phyloP scores from a whole-genome alignment of 108 stramenopile species.

The Nitzschia putrida region DNA sequence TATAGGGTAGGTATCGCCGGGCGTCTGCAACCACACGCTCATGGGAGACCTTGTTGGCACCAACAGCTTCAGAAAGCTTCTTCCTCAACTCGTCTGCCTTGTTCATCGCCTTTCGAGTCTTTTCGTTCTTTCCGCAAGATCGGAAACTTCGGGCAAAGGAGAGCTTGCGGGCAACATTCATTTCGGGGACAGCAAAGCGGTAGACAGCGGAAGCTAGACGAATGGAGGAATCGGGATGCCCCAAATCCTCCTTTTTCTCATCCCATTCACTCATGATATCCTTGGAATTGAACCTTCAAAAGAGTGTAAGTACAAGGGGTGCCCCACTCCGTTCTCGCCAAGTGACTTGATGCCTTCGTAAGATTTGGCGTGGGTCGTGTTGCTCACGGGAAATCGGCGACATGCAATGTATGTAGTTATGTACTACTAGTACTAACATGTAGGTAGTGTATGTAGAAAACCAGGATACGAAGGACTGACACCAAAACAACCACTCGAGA shows the following conservation, averaged over 20 bases:
- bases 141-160: constrained; percentile 71
- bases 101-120: constrained; percentile 42
- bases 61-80: constrained; percentile 41
- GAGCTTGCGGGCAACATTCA: constrained; percentile 45
- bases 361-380: no score
- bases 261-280: constrained; percentile 28
- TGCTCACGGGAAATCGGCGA: no score
- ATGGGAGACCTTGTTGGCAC: constrained; percentile 39
- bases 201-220: constrained; percentile 81
- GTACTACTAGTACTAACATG: no score
- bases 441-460: no score
- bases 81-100: constrained; percentile 50
- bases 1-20: constrained; percentile 54
- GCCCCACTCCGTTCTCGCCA: no score
- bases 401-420: no score
- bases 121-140: constrained; percentile 45
- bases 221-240: constrained; percentile 78
- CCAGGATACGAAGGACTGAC: no score
- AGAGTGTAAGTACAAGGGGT: no score
- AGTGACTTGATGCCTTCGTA: no score
- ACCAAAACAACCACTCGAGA: no score
- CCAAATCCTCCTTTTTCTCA: constrained; percentile 25
- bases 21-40: constrained; percentile 57
- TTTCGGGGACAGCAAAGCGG: constrained; percentile 64
- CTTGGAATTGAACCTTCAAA: no score